phyloP scores from a whole-genome alignment of 73 alveolate species.

The Stentor roeselii region DNA sequence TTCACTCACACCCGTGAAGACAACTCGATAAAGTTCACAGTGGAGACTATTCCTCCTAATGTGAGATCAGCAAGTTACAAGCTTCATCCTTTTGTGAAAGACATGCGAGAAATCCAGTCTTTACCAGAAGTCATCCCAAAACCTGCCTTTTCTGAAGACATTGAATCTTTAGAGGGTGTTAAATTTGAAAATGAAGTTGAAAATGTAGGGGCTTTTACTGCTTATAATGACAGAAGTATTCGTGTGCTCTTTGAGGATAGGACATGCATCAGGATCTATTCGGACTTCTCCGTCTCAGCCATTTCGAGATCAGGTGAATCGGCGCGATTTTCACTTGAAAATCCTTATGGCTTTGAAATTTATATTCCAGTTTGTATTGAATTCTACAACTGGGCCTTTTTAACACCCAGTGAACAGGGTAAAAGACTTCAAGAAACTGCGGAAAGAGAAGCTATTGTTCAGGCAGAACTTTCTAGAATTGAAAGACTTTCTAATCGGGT shows the following conservation, averaged over 20 bases:
- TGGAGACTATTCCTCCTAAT: conserved; percentile 3
- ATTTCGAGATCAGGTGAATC: neutral
- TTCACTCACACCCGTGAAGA: conserved; percentile 1
- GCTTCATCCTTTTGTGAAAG: neutral
- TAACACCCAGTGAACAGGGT: neutral
- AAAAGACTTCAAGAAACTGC: neutral
- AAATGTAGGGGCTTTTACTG: neutral
- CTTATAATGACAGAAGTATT: conserved; percentile 20
- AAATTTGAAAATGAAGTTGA: conserved; percentile 13
- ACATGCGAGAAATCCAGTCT: neutral
- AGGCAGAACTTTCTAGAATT: neutral
- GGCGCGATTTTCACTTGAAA: neutral
- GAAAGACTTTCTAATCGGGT: neutral
- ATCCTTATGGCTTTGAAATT: conserved; percentile 12
- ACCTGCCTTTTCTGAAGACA: neutral
- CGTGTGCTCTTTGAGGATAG: conserved; percentile 18
- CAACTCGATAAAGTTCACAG: neutral
- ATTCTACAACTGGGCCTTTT: conserved; percentile 16
- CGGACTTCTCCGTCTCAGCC: conserved; percentile 6
- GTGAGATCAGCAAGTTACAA: neutral
- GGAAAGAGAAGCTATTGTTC: conserved; percentile 6
- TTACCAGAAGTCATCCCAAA: neutral
- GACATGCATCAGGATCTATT: neutral
- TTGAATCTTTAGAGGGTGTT: neutral
- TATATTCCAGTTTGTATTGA: conserved; percentile 18